Evolutionary conservation across 23 red algal species (phyloP), one percentile per base, ranked within the genome.

Genomic region (Porphyridium purpureum): DNA sequence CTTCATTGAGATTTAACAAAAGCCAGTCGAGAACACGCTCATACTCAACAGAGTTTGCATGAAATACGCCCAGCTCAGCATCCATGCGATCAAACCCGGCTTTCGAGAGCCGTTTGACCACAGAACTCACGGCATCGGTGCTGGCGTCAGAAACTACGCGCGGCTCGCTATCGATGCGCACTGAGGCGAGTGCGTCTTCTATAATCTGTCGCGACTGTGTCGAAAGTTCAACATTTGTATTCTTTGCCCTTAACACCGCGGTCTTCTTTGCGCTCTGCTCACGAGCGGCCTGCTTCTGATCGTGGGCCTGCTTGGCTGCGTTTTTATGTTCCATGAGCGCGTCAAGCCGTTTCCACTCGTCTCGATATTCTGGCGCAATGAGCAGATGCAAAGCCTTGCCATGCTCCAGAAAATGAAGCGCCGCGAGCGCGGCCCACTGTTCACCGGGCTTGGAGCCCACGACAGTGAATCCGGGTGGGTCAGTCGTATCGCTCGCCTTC

Each of bases 1-100:
- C 49, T 28, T 93, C 84, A 35, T 93, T 74, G 9, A 93, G 56
- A 63, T 74, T 80, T 14, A 93, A 49, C 48, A 73, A 93, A 24
- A 93, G 59, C 34, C 77, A 75, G 42, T 93, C 75, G 26, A 93
- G 21, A 6, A 74, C 84, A 50, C 56, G 55, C 14, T 44, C 38
- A 44, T 44, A 44, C 11, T 44, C 17, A 17, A 11, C 11, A 44
- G 11, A 11, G 17, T 11, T 11, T 44, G 17, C 38, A 11, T 17
- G 11, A 44, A 17, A 11, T 44, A 17, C 38, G 38, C 11, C 38
- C 38, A 44, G 11, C 38, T 44, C 38, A 44, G 38, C 38, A 44
- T 44, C 38, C 17, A 11, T 17, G 38, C 11, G 11, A 44, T 11
- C 38, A 44, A 44, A 17, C 38, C 38, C 17, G 11, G 38, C 11